Percentiles rank a stretch among this genome's conserved stretches.
These are phyloP conservation scores for Nitzschia sp. DNA, from an alignment of 108 stramenopile genomes.

Conservation along the genomic window DNA sequence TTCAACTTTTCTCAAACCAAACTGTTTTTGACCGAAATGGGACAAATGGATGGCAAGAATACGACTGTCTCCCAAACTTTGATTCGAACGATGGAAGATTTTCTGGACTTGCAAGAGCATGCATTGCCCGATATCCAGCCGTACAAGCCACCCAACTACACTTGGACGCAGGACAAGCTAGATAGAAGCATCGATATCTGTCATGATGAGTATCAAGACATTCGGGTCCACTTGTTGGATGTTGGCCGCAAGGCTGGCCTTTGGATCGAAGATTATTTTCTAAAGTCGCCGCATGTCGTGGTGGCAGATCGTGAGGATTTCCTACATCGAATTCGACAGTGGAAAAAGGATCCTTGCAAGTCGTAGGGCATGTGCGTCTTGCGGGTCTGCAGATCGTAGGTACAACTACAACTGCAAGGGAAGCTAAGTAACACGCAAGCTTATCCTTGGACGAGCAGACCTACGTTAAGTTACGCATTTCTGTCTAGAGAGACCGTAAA, in stretches of 20 bases:
- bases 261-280: neutral
- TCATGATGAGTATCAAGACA: neutral
- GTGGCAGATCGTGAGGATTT: neutral
- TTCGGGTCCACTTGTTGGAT: neutral
- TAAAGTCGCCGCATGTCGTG: neutral
- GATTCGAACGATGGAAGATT: neutral
- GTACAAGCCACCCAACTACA: neutral
- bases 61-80: neutral
- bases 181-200: neutral
- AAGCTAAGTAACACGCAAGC: too few species aligned
- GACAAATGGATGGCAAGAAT: slow-evolving; percentile 15
- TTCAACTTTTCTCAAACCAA: slow-evolving; percentile 6
- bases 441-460: too few species aligned
- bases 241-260: neutral
- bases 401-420: too few species aligned
- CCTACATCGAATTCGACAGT: neutral
- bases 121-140: neutral
- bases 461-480: too few species aligned
- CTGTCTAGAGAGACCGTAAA: too few species aligned
- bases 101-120: neutral
- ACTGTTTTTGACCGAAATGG: slow-evolving; percentile 25
- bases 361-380: too few species aligned
- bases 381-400: too few species aligned
- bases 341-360: neutral
- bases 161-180: neutral